phyloP scores from a whole-genome alignment of 2,329 filamentous ascomycete genomes.

The Fusarium sp. region DNA sequence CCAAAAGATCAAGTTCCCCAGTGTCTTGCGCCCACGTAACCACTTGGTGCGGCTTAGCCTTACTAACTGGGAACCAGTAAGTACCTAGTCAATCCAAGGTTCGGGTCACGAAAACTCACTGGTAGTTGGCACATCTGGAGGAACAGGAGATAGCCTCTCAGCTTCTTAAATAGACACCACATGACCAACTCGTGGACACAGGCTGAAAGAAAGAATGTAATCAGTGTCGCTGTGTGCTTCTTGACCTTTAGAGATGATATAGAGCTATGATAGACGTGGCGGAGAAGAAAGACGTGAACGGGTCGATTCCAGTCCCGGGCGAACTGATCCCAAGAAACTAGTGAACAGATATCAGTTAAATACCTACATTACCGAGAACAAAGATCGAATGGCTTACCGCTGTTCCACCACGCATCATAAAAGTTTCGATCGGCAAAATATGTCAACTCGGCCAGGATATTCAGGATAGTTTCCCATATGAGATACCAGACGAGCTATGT shows the following conservation, averaged over 20 bases:
- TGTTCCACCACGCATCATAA: conserved; percentile 73
- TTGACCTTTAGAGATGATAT: conserved; percentile 78
- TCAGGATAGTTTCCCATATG: conserved; percentile 80
- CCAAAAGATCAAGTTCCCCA: conserved; percentile 84
- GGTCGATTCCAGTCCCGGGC: conserved; percentile 82
- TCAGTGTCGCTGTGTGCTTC: conserved; percentile 75
- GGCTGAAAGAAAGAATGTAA: conserved; percentile 78
- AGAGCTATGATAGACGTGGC: conserved; percentile 81
- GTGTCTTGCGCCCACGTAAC: conserved; percentile 67
- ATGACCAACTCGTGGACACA: conserved; percentile 80
- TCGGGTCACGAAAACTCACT: conserved; percentile 44
- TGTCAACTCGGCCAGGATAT: conserved; percentile 79
- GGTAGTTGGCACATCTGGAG: conserved; percentile 80
- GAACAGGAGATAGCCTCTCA: conserved; percentile 77
- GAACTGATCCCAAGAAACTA: conserved; percentile 77
- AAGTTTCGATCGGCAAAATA: conserved; percentile 81
- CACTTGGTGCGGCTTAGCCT: conserved; percentile 72
- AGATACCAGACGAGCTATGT: conserved; percentile 76
- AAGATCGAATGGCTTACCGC: conserved; percentile 47
- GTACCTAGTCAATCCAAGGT: not conserved
- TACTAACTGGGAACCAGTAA: conserved; percentile 59
- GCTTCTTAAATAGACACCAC: conserved; percentile 82
- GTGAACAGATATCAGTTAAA: not conserved
- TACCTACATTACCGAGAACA: not conserved
- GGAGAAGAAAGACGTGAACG: conserved; percentile 79